Evolutionary conservation across 768 basidiomycete genomes (phyloP).

Genomic region (Austroboletus eburneus): DNA sequence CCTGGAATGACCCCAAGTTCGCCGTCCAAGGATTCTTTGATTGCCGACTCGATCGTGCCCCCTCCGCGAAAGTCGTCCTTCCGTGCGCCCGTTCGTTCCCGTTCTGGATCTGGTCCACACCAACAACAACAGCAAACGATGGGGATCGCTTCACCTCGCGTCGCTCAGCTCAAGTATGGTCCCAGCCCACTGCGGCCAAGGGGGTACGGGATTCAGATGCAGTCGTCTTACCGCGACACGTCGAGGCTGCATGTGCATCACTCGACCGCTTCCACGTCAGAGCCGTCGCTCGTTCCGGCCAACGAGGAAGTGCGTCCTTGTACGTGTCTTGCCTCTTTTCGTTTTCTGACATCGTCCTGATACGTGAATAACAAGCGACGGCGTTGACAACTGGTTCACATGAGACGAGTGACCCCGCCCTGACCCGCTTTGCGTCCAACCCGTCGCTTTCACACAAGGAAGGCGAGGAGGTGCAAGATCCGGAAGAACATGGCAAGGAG

Average conservation of each 20-base stretch:
- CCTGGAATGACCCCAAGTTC: conserved; percentile 27
- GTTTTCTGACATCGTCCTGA: conserved; percentile 13
- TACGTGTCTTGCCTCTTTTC: conserved; percentile 33
- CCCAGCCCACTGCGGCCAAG: conserved; percentile 43
- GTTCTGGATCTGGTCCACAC: conserved; percentile 27
- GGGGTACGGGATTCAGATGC: conserved; percentile 33
- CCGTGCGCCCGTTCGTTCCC: conserved; percentile 29
- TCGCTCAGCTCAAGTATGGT: conserved; percentile 33
- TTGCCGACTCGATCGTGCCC: conserved; percentile 24
- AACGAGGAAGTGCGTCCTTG: conserved; percentile 47
- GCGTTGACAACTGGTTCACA: conserved; percentile 39
- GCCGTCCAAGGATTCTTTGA: conserved; percentile 51
- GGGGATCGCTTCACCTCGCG: conserved; percentile 30
- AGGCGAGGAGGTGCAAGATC: conserved; percentile 56
- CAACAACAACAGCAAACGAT: conserved; percentile 21
- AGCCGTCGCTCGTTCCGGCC: conserved; percentile 67
- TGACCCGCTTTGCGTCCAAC: conserved; percentile 42
- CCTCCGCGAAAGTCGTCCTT: conserved; percentile 31
- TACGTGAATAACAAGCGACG: conserved; percentile 3
- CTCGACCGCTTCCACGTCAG: conserved; percentile 72
- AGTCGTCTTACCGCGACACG: conserved; percentile 37
- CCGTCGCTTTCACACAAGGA: conserved; percentile 38
- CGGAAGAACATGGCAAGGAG: conserved; percentile 63
- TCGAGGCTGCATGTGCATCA: conserved; percentile 58
- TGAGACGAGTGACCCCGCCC: conserved; percentile 50